Evolutionary conservation across 306 rosid genomes (phyloP).

Genomic region (Cicer yamashitae): DNA sequence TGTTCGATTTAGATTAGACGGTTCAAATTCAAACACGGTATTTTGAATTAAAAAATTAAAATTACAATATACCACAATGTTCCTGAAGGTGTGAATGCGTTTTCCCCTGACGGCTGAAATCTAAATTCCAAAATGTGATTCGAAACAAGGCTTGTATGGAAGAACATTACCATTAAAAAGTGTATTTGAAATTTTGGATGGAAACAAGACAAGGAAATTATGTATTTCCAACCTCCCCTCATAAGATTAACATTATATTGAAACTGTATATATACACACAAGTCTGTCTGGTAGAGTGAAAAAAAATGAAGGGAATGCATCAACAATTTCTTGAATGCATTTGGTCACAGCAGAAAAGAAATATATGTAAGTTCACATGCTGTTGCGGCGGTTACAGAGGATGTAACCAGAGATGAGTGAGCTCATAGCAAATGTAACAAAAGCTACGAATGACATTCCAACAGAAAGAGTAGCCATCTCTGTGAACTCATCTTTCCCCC

Average conservation of each 20-base stretch:
- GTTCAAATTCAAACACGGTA: no score
- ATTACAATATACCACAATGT: no score
- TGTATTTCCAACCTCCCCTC: conserved; percentile 23
- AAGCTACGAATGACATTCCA: conserved; percentile 81
- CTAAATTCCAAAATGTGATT: no score
- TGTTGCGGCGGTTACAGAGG: conserved; percentile 55
- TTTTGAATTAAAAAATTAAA: no score
- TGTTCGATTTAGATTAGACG: no score
- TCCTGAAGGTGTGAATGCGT: no score
- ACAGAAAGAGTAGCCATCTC: conserved; percentile 86
- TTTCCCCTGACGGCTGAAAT: no score
- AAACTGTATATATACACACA: conserved; percentile 35
- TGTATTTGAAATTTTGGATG: neutral
- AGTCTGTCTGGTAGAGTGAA: conserved; percentile 26
- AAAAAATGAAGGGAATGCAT: neutral
- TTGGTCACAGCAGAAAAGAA: neutral
- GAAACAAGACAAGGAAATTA: conserved; percentile 32
- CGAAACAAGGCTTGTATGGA: neutral
- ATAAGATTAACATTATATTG: conserved; percentile 25
- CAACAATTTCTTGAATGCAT: neutral
- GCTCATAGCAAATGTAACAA: conserved; percentile 78
- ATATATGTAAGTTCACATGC: conserved; percentile 45
- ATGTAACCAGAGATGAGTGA: conserved; percentile 84
- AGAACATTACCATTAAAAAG: neutral
- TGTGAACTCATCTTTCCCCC: conserved; percentile 98